Evolutionary conservation across 768 basidiomycete species (phyloP).

Genomic region (Dentipellis fragilis): DNA sequence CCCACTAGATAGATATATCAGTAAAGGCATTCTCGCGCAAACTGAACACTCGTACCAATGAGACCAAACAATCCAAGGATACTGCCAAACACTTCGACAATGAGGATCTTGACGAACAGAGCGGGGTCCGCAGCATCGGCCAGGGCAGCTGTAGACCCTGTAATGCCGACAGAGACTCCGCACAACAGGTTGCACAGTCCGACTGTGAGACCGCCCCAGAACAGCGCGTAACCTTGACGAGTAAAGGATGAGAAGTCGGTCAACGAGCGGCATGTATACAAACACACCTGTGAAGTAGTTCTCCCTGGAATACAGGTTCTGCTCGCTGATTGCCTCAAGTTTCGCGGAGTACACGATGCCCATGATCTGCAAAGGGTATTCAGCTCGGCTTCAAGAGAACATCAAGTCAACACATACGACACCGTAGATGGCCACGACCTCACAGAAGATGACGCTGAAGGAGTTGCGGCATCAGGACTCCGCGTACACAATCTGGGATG

Average conservation of each 20-base stretch:
- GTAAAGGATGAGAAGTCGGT: background rate
- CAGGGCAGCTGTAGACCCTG: conserved; percentile 90
- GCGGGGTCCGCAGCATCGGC: conserved; percentile 93
- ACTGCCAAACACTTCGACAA: conserved; percentile 91
- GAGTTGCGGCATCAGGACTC: background rate
- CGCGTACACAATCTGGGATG: background rate
- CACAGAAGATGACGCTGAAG: conserved; percentile 93
- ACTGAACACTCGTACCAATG: conserved; percentile 53
- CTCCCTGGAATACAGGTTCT: conserved; percentile 66
- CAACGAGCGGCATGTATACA: background rate
- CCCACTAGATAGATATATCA: conserved; percentile 43
- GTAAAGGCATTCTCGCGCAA: background rate
- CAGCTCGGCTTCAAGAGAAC: background rate
- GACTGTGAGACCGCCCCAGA: conserved; percentile 95
- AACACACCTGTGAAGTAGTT: conserved; percentile 85
- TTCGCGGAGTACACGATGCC: conserved; percentile 94
- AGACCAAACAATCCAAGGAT: conserved; percentile 89
- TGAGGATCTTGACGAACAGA: conserved; percentile 92
- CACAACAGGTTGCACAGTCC: conserved; percentile 93
- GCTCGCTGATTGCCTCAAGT: conserved; percentile 48
- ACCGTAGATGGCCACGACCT: conserved; percentile 98
- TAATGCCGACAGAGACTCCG: conserved; percentile 88
- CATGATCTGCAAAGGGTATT: conserved; percentile 57
- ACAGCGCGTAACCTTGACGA: conserved; percentile 71
- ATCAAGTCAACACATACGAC: conserved; percentile 42